These are phyloP conservation scores for Syzygium aromaticum DNA, from an alignment of 345 rosid species.

Conservation along the genomic window DNA sequence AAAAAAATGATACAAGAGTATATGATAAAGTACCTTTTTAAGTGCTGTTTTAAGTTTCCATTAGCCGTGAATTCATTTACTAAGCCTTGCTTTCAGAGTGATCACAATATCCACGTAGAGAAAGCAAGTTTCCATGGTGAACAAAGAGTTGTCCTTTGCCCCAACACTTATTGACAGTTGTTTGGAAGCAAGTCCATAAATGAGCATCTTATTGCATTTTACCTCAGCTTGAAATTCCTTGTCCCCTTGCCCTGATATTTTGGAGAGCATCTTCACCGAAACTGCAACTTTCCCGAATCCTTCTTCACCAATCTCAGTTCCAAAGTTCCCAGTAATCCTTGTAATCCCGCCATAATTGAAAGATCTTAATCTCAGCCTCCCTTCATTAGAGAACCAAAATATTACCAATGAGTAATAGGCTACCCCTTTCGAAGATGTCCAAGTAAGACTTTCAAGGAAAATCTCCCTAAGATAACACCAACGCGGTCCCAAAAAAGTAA, in stretches of 20 bases:
- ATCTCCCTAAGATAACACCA: background rate
- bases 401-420: background rate
- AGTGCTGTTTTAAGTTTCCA: slow-evolving; percentile 15
- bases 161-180: too few species aligned
- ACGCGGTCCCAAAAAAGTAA: accelerated
- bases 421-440: background rate
- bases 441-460: background rate
- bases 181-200: background rate
- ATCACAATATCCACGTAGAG: slow-evolving; percentile 21
- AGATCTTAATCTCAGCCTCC: background rate
- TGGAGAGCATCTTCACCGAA: slow-evolving; percentile 17
- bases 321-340: slow-evolving; percentile 13
- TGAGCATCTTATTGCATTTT: background rate
- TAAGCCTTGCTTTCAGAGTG: background rate
- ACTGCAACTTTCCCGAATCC: slow-evolving; percentile 19
- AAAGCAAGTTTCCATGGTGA: slow-evolving; percentile 20
- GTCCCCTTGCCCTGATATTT: slow-evolving; percentile 13
- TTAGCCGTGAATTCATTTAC: slow-evolving; percentile 8
- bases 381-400: background rate
- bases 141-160: slow-evolving; percentile 1
- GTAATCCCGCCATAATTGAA: background rate
- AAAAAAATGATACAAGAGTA: background rate
- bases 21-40: slow-evolving; percentile 13
- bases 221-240: slow-evolving; percentile 25
- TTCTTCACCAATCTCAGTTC: slow-evolving; percentile 7